Percentiles rank a stretch among this genome's conserved stretches.
phyloP scores from a whole-genome alignment of 2,329 filamentous ascomycete species.

The Stemphylium vesicarium region DNA sequence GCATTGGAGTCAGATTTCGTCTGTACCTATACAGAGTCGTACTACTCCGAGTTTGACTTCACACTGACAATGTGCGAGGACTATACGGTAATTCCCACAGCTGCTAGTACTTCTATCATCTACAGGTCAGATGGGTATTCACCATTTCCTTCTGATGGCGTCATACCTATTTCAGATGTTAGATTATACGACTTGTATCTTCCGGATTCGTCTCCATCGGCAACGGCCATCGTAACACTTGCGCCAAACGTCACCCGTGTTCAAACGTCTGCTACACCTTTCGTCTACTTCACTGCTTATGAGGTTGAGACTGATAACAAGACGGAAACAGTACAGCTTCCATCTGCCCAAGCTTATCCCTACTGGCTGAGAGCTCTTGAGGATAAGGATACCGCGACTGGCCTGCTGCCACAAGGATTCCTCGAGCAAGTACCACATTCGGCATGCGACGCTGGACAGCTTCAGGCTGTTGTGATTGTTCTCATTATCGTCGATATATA shows the following conservation, averaged over 20 bases:
- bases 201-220: slow-evolving; percentile 18
- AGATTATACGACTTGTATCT: slow-evolving; percentile 22
- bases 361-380: slow-evolving; percentile 45
- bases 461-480: slow-evolving; percentile 51
- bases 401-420: slow-evolving; percentile 46
- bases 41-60: slow-evolving; percentile 28
- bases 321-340: slow-evolving; percentile 46
- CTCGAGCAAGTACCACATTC: slow-evolving; percentile 43
- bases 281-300: slow-evolving; percentile 53
- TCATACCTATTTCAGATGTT: slow-evolving; percentile 26
- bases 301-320: slow-evolving; percentile 48
- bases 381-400: slow-evolving; percentile 33
- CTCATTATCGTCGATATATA: slow-evolving; percentile 51
- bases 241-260: slow-evolving; percentile 31
- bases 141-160: slow-evolving; percentile 29
- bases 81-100: slow-evolving; percentile 41
- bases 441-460: slow-evolving; percentile 44
- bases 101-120: slow-evolving; percentile 39
- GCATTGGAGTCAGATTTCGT: slow-evolving; percentile 30
- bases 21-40: slow-evolving; percentile 30
- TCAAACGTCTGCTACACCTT: slow-evolving; percentile 47
- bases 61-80: slow-evolving; percentile 29
- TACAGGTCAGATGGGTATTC: slow-evolving; percentile 27
- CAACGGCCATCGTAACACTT: slow-evolving; percentile 32
- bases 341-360: slow-evolving; percentile 45